Evolutionary conservation across 2,329 filamentous ascomycete genomes (phyloP).

Genomic region (Aaosphaeria pasadenensis): DNA sequence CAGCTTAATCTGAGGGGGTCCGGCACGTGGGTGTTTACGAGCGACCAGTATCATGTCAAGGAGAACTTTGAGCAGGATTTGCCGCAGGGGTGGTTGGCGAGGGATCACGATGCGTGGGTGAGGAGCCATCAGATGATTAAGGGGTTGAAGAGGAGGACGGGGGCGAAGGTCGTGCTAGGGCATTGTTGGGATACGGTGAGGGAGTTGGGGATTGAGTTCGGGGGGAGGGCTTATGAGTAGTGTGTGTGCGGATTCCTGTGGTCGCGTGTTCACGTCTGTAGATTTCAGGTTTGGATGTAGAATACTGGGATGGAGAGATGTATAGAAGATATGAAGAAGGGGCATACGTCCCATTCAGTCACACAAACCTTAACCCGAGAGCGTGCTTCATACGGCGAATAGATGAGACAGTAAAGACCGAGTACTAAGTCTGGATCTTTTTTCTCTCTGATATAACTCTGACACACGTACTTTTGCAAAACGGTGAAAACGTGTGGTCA

Average conservation of each 20-base stretch:
- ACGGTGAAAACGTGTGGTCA: too few species aligned
- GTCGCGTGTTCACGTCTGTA: too few species aligned
- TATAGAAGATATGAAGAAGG: too few species aligned
- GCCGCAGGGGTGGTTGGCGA: constrained; percentile 37
- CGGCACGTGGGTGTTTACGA: constrained; percentile 38
- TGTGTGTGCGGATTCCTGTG: constrained; percentile 21
- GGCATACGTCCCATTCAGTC: too few species aligned
- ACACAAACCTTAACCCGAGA: too few species aligned
- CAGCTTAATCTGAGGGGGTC: constrained; percentile 34
- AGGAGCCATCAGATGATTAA: constrained; percentile 29
- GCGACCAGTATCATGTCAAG: constrained; percentile 37
- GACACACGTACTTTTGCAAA: too few species aligned
- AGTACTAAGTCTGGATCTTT: too few species aligned
- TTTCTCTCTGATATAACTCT: too few species aligned
- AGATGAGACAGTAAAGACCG: too few species aligned
- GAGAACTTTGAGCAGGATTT: constrained; percentile 34
- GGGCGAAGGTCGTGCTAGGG: constrained; percentile 23
- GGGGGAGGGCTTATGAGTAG: constrained; percentile 22
- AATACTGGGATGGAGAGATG: too few species aligned
- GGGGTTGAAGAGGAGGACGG: constrained; percentile 22
- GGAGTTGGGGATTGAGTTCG: constrained; percentile 20
- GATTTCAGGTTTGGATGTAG: too few species aligned
- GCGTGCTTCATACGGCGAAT: too few species aligned
- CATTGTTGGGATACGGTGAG: constrained; percentile 28
- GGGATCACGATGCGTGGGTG: constrained; percentile 37